These are phyloP conservation scores for Cryphonectria naterciae DNA, from an alignment of 2,329 filamentous ascomycete genomes.

Conservation along the genomic window DNA sequence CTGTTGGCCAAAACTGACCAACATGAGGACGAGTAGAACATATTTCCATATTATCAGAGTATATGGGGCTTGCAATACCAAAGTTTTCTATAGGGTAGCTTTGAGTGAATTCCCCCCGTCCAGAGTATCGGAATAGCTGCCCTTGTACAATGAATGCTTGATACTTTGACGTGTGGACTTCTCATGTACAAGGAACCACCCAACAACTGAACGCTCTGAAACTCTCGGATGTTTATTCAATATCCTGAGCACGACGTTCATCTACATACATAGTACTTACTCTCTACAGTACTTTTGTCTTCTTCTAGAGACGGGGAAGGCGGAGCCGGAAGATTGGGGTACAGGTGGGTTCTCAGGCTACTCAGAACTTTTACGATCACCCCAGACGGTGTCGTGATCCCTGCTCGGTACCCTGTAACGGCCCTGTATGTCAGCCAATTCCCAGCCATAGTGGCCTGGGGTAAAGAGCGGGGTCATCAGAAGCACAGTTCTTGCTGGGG, in stretches of 20 bases:
- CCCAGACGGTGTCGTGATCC: constrained; percentile 3
- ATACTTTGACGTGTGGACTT: neutral
- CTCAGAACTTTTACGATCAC: constrained; percentile 14
- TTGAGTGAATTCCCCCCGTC: no score
- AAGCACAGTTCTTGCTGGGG: neutral
- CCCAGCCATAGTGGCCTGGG: neutral
- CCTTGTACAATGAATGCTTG: no score
- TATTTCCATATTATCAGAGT: no score
- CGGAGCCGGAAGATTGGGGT: constrained; percentile 25
- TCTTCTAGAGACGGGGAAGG: constrained; percentile 26
- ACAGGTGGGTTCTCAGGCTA: constrained; percentile 9
- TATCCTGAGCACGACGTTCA: neutral
- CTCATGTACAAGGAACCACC: neutral
- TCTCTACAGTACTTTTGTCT: no score
- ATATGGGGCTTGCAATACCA: no score
- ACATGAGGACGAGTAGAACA: neutral
- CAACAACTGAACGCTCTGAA: no score
- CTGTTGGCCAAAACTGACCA: neutral
- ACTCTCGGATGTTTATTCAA: no score
- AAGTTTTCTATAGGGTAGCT: no score
- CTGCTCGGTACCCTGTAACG: neutral
- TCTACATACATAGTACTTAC: no score
- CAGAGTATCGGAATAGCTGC: neutral
- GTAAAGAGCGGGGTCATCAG: constrained; percentile 11
- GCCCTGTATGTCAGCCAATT: constrained; percentile 8